A percentile compares a stretch with the other conserved stretches of the same genome.
Conservation (phyloP, 129 eudicot genomes). For the Helianthus annuus region HanXRQr2.0-SUNRISE NC_035434.2:12000293-12000792, state of each 20-base stretch:
- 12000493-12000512: constrained; percentile 55
- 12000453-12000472: constrained; percentile 68
- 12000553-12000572: constrained; percentile 88
- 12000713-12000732: too few relatives aligned
- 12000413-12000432: constrained; percentile 91
- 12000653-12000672: too few relatives aligned
- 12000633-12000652: too few relatives aligned
- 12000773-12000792: too few relatives aligned
- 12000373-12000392: constrained; percentile 82
- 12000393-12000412: constrained; percentile 98
- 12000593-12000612: neutral
- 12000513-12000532: constrained; percentile 77
- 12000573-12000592: neutral
- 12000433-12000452: constrained; percentile 81
- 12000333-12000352: constrained; percentile 31
- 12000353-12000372: constrained; percentile 94
- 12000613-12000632: too few relatives aligned
- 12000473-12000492: constrained; percentile 76
- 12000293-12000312: neutral
- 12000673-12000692: too few relatives aligned
- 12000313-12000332: neutral
- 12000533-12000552: constrained; percentile 57
- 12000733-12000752: too few relatives aligned
- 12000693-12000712: too few relatives aligned
- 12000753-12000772: too few relatives aligned